phyloP scores from a whole-genome alignment of 139 green algal genomes.

The Volvox africanus region DNA sequence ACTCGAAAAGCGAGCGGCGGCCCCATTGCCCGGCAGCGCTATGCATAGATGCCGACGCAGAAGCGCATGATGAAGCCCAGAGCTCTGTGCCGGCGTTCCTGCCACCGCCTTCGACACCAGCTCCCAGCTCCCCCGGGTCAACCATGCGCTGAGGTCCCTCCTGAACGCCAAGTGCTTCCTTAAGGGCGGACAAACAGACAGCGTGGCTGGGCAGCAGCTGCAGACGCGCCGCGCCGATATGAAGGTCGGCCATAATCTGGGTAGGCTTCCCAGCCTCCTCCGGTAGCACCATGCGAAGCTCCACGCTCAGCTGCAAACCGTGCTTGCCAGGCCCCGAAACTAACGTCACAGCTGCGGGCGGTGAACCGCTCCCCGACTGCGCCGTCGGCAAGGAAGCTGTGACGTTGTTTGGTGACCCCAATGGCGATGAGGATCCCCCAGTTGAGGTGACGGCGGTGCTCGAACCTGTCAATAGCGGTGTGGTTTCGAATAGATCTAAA shows the following conservation, averaged over 20 bases:
- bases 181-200: constrained; percentile 10
- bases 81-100: neutral
- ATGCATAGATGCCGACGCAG: neutral
- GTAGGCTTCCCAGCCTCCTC: neutral
- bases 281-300: constrained; percentile 17
- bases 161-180: neutral
- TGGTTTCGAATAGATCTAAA: constrained; percentile 63
- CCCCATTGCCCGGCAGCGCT: constrained; percentile 51
- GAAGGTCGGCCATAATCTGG: neutral
- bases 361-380: no score
- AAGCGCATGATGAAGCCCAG: neutral
- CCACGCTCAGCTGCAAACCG: constrained; percentile 23
- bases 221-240: constrained; percentile 11
- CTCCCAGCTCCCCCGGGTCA: no score
- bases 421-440: neutral
- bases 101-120: no score
- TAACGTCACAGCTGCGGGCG: constrained; percentile 1
- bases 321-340: constrained; percentile 28
- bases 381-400: neutral
- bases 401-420: neutral
- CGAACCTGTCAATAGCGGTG: constrained; percentile 1
- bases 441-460: neutral
- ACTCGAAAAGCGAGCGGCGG: constrained; percentile 67
- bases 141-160: no score
- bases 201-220: constrained; percentile 37